These are phyloP conservation scores for Melastoma malabathricum DNA, from an alignment of 345 rosid genomes.

Conservation along the genomic window DNA sequence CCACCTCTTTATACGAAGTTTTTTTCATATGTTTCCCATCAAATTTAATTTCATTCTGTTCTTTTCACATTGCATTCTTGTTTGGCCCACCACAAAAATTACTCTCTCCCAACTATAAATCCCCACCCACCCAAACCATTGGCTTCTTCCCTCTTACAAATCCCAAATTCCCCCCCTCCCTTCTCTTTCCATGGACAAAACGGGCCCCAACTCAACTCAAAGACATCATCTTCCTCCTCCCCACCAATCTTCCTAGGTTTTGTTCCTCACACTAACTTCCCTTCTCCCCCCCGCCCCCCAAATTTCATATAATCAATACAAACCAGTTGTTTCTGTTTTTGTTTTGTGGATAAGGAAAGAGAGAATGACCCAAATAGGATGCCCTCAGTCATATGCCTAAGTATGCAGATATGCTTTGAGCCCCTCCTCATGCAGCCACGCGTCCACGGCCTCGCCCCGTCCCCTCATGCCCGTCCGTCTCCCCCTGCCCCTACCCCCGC, in stretches of 20 bases:
- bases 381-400: conserved; percentile 34
- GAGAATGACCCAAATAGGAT: conserved; percentile 8
- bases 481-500: conserved; percentile 8
- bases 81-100: no score
- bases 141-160: no score
- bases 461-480: conserved; percentile 16
- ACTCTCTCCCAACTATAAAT: no score
- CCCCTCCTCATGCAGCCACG: conserved; percentile 19
- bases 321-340: neutral
- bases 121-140: no score
- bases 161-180: no score
- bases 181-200: neutral
- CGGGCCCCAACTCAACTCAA: neutral
- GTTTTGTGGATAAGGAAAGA: conserved; percentile 2
- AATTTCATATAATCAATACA: neutral
- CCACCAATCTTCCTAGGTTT: neutral
- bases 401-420: conserved; percentile 40
- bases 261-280: neutral
- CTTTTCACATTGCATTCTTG: no score
- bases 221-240: neutral
- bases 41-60: no score
- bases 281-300: neutral
- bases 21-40: no score
- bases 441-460: conserved; percentile 23
- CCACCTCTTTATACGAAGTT: no score